Evolutionary conservation across 306 rosid species (phyloP).

Genomic region (Vigna unguiculata): DNA sequence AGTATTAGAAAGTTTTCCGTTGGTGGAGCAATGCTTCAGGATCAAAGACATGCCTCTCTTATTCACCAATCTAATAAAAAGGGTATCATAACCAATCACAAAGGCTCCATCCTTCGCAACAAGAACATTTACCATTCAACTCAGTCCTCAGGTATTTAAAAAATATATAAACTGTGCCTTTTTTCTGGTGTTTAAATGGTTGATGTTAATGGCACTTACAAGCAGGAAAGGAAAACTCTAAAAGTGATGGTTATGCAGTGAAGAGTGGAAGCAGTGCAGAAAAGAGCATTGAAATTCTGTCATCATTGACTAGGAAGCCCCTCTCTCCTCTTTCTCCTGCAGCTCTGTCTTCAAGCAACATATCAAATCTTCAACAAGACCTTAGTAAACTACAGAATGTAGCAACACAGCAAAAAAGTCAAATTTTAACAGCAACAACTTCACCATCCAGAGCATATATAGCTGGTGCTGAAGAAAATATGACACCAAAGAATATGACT

Average conservation of each 20-base stretch:
- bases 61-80: conserved; percentile 55
- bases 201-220: not conserved
- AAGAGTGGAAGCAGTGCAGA: conserved; percentile 34
- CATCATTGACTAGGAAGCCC: conserved; percentile 58
- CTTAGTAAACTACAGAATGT: conserved; percentile 32
- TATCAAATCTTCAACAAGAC: conserved; percentile 44
- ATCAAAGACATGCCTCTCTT: conserved; percentile 51
- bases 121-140: conserved; percentile 47
- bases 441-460: conserved; percentile 52
- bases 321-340: conserved; percentile 62
- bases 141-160: conserved; percentile 47
- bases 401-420: conserved; percentile 15
- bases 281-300: conserved; percentile 46
- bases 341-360: conserved; percentile 52
- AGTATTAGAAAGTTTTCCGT: conserved; percentile 55
- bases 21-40: conserved; percentile 66
- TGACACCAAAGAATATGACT: conserved; percentile 59
- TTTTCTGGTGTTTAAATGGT: not conserved
- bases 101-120: conserved; percentile 39
- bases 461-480: conserved; percentile 51
- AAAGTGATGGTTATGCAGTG: conserved; percentile 43
- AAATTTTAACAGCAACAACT: conserved; percentile 48
- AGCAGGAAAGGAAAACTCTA: conserved; percentile 55
- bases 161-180: not conserved
- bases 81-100: conserved; percentile 48